phyloP scores from a whole-genome alignment of 352 stramenopile species.

The Hyphochytrium catenoides region DNA sequence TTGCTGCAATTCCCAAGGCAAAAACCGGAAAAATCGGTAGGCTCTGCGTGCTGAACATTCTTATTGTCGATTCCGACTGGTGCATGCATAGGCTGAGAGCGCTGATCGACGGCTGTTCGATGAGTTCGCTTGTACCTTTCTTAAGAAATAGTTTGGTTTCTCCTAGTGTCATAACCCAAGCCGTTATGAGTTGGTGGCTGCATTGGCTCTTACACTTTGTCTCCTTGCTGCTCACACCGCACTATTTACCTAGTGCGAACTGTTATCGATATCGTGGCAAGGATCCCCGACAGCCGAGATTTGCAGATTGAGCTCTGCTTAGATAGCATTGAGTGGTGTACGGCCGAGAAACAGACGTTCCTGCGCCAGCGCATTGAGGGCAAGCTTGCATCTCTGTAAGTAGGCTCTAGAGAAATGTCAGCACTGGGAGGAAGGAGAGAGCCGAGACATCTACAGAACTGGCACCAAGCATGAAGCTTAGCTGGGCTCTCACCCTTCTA shows the following conservation, averaged over 20 bases:
- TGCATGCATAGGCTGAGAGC: not conserved
- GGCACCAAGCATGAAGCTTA: too few relatives aligned
- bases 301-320: conserved; percentile 87
- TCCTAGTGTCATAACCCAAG: not conserved
- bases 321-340: conserved; percentile 84
- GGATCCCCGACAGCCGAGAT: conserved; percentile 58
- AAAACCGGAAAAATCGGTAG: conserved; percentile 93
- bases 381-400: conserved; percentile 65
- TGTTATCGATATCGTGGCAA: conserved; percentile 90
- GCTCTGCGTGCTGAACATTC: conserved; percentile 5
- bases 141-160: conserved; percentile 1
- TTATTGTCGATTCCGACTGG: not conserved
- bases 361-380: conserved; percentile 90
- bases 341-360: conserved; percentile 85
- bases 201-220: not conserved
- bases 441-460: too few relatives aligned
- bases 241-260: conserved; percentile 58
- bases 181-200: not conserved
- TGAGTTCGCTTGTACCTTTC: too few relatives aligned
- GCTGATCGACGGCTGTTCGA: too few relatives aligned
- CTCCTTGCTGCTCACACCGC: too few relatives aligned
- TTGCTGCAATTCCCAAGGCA: conserved; percentile 80
- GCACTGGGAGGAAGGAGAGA: too few relatives aligned
- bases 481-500: too few relatives aligned
- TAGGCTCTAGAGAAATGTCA: conserved; percentile 1